A percentile compares a stretch with the other conserved stretches of the same genome.
Evolutionary conservation across 345 rosid species (phyloP).

Genomic region (Rubroshorea leprosula): DNA sequence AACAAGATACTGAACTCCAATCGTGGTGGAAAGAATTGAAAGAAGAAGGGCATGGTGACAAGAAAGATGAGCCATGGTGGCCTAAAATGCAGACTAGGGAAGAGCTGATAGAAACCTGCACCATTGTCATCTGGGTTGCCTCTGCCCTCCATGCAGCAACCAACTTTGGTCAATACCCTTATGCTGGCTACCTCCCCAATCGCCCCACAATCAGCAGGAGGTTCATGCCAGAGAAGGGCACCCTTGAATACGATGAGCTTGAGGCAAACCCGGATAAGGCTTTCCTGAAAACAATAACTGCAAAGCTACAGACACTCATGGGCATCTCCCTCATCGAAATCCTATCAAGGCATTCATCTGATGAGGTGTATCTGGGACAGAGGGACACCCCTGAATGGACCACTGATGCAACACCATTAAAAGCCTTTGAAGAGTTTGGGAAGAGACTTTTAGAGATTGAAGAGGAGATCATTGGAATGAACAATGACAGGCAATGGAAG

Average conservation of each 20-base stretch:
- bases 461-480: constrained; percentile 30
- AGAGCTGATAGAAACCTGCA: constrained; percentile 54
- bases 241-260: constrained; percentile 48
- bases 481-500: constrained; percentile 29
- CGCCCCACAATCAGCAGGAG: constrained; percentile 53
- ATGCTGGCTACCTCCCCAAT: constrained; percentile 62
- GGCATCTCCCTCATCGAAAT: constrained; percentile 51
- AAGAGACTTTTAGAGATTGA: constrained; percentile 47
- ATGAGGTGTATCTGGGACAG: constrained; percentile 10
- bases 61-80: constrained; percentile 32
- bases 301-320: constrained; percentile 40
- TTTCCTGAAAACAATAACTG: constrained; percentile 42
- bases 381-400: constrained; percentile 55
- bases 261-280: constrained; percentile 39
- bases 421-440: constrained; percentile 45
- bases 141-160: constrained; percentile 74
- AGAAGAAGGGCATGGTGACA: constrained; percentile 72
- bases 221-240: constrained; percentile 50
- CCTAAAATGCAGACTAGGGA: constrained; percentile 28
- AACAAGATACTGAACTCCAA: constrained; percentile 51
- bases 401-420: constrained; percentile 30
- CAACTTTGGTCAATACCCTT: constrained; percentile 65
- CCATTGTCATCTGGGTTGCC: constrained; percentile 63
- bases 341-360: constrained; percentile 51
- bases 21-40: constrained; percentile 67